Evolutionary conservation across 2,329 filamentous ascomycete species (phyloP), one percentile per base, ranked within the genome.

Genomic region (Exophiala bonariae): DNA sequence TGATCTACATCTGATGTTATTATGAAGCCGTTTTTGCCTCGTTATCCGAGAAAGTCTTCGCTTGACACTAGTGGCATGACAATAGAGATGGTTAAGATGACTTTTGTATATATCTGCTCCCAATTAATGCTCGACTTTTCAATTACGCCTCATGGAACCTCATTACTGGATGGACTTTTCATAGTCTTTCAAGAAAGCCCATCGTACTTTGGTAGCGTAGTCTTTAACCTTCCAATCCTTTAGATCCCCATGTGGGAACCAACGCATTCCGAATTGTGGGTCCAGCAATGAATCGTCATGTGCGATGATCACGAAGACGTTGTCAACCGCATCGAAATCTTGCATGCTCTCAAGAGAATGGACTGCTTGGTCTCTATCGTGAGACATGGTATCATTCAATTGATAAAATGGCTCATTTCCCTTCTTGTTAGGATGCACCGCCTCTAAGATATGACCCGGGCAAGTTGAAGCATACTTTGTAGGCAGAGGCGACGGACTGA

Each of bases 301-400:
- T 13, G 61, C 61, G 5, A 63, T 55, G 23, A 53, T 51, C 2
- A 63, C 57, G 36, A 65, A 57, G 11, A 65, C 53, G 44, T 62
- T 58, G 2, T 57, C 52, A 30, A 54, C 43, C 9, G 55, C 61
- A 41, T 65, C 63, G 32, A 63, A 59, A 13, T 55, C 52, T 40
- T 54, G 44, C 31, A 64, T 44, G n/a, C 44, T 52, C 13, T 57
- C 50, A 19, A 59, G 48, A 2, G 50, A 56, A 16, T 56, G 44
- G 26, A 53, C 44, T 4, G 60, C 60, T 14, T 49, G 41, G 3
- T 35, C 41, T 7, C 52, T 57, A 34, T 64, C 54, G 9, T 54
- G 39, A 50, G 36, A 41, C 57, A 63, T 40, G 47, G 59, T 17
- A 51, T 47, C 36, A 32, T 41, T 11, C 56, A 61, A 17, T 52